phyloP scores from a whole-genome alignment of 2,329 filamentous ascomycete genomes.

The Fusarium albosuccineum region DNA sequence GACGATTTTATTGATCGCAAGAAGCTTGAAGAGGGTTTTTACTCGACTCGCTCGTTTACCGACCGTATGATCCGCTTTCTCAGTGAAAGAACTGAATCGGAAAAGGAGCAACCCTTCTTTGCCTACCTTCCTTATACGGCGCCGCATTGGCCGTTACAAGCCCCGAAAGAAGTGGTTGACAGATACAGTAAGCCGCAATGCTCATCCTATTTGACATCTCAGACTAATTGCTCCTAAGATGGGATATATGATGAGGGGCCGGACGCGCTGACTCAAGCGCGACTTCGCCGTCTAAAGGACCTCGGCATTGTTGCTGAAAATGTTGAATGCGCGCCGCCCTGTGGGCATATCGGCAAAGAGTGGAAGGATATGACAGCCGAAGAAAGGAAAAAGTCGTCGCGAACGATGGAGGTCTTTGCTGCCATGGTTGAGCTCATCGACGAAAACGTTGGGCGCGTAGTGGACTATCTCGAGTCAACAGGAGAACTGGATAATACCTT shows the following conservation, averaged over 20 bases:
- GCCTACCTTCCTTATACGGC: conserved; percentile 40
- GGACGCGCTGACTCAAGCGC: conserved; percentile 54
- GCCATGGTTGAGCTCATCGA: conserved; percentile 1
- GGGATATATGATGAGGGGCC: conserved; percentile 58
- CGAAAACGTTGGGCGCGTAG: neutral
- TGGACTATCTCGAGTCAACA: neutral
- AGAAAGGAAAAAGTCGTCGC: neutral
- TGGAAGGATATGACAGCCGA: neutral
- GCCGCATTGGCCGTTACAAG: conserved; percentile 16
- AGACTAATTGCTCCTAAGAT: neutral
- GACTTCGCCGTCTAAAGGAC: conserved; percentile 1
- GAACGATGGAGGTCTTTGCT: neutral
- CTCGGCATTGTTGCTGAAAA: neutral
- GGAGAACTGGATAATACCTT: neutral
- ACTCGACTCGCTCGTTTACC: conserved; percentile 65
- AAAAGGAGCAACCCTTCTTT: conserved; percentile 57
- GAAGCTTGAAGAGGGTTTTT: conserved; percentile 62
- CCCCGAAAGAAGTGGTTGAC: conserved; percentile 4
- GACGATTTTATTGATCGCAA: conserved; percentile 54
- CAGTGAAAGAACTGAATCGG: conserved; percentile 50
- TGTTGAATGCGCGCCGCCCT: neutral
- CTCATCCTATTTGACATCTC: no score
- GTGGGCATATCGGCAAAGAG: neutral
- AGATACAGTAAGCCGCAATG: neutral
- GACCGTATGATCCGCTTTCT: conserved; percentile 66